A percentile compares a stretch with the other conserved stretches of the same genome.
Conservation (phyloP, 768 basidiomycete species). For the Lentinula sp. region DNA sequence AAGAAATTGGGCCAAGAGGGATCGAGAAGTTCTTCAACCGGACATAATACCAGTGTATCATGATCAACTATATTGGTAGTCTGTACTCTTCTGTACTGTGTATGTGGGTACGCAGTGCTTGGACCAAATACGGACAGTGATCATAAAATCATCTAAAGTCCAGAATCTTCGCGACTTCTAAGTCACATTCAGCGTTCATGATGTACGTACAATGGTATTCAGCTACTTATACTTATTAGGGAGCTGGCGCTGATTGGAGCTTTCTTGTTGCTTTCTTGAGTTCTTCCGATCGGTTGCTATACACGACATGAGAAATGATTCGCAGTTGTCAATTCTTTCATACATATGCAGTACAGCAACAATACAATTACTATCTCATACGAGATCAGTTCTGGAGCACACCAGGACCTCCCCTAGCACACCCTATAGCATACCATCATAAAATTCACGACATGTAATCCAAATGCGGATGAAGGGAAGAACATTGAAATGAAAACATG, state of each 20-base stretch:
- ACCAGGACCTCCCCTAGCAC: too few species aligned
- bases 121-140: too few species aligned
- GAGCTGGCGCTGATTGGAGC: too few species aligned
- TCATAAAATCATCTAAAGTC: not conserved
- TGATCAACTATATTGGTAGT: not conserved
- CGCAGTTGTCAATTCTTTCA: too few species aligned
- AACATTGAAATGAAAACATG: slow-evolving; percentile 21
- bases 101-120: too few species aligned
- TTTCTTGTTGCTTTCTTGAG: too few species aligned
- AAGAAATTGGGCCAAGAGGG: slow-evolving; percentile 22
- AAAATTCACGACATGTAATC: not conserved
- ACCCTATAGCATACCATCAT: not conserved
- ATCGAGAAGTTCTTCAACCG: slow-evolving; percentile 35
- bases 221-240: too few species aligned
- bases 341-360: too few species aligned
- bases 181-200: too few species aligned
- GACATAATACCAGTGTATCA: slow-evolving; percentile 15
- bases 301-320: not conserved
- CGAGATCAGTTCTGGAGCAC: not conserved
- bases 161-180: not conserved
- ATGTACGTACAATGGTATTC: too few species aligned
- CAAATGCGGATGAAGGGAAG: slow-evolving; percentile 8
- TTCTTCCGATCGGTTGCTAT: not conserved
- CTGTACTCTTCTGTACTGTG: too few species aligned
- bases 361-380: not conserved